A percentile compares a stretch with the other conserved stretches of the same genome.
These are phyloP conservation scores for Ustilago trichophora DNA, from an alignment of 1,284 basidiomycete species.

Conservation along the genomic window DNA sequence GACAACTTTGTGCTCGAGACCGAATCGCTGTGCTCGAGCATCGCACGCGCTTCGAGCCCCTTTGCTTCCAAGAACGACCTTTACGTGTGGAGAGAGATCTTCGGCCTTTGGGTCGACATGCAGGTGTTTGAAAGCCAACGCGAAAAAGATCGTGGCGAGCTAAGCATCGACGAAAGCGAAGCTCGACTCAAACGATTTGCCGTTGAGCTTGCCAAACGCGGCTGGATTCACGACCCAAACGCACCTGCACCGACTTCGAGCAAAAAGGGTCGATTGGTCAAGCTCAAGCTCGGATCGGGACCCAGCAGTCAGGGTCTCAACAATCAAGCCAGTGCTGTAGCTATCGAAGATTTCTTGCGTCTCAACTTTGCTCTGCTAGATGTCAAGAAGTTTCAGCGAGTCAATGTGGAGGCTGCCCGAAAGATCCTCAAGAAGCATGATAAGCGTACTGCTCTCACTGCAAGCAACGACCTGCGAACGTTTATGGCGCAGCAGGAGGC, in stretches of 20 bases:
- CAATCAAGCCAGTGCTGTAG: slow-evolving; percentile 44
- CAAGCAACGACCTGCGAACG: slow-evolving; percentile 56
- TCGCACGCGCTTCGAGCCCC: slow-evolving; percentile 64
- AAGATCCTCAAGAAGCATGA: slow-evolving; percentile 87
- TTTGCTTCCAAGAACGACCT: slow-evolving; percentile 73
- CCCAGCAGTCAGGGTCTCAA: slow-evolving; percentile 44
- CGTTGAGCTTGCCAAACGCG: slow-evolving; percentile 73
- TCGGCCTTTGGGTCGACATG: slow-evolving; percentile 84
- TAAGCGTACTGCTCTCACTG: slow-evolving; percentile 77
- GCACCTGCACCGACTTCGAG: slow-evolving; percentile 14
- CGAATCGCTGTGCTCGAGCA: slow-evolving; percentile 73
- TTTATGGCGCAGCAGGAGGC: slow-evolving; percentile 60
- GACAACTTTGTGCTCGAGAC: slow-evolving; percentile 76
- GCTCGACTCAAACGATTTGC: slow-evolving; percentile 77
- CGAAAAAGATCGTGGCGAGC: slow-evolving; percentile 80
- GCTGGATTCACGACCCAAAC: slow-evolving; percentile 53
- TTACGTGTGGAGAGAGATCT: slow-evolving; percentile 91
- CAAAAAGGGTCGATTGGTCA: slow-evolving; percentile 43
- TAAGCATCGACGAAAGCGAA: slow-evolving; percentile 78
- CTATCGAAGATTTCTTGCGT: slow-evolving; percentile 79
- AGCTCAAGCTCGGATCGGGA: slow-evolving; percentile 47
- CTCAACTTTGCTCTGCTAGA: slow-evolving; percentile 84
- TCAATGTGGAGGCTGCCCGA: slow-evolving; percentile 82
- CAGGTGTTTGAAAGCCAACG: slow-evolving; percentile 84
- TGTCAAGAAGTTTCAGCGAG: slow-evolving; percentile 81